These are phyloP conservation scores for Zasmidium cellare DNA, from an alignment of 2,329 filamentous ascomycete species.

Conservation along the genomic window DNA sequence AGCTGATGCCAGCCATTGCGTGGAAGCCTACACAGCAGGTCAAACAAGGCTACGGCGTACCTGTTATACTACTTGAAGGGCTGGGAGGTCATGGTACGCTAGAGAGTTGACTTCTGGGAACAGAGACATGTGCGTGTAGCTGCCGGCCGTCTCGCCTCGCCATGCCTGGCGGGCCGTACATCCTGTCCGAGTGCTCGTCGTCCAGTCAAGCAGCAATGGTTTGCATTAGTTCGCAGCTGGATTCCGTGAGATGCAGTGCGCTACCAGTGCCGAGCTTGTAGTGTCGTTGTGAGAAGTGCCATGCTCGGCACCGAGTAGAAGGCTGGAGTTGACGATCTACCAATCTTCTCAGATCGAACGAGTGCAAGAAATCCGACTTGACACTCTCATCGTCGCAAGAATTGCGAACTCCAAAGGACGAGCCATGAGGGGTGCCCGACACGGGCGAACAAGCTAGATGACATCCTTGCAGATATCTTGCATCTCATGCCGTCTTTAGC, in stretches of 20 bases:
- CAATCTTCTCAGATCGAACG: too few species aligned
- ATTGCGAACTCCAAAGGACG: not conserved
- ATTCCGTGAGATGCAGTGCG: not conserved
- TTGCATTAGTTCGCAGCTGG: not conserved
- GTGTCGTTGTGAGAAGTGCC: not conserved
- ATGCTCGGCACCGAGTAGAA: not conserved
- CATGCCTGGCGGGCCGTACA: slow-evolving; percentile 6
- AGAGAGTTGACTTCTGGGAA: not conserved
- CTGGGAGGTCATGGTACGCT: not conserved
- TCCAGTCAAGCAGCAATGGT: not conserved
- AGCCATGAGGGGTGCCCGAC: not conserved
- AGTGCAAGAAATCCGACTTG: not conserved
- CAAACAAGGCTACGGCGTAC: not conserved
- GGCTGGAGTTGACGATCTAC: not conserved
- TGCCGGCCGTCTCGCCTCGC: slow-evolving; percentile 5
- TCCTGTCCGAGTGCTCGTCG: not conserved
- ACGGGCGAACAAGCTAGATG: not conserved
- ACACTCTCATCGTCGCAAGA: not conserved
- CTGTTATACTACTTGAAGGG: not conserved
- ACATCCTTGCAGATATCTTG: not conserved
- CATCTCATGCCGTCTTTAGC: not conserved
- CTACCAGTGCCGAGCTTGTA: not conserved
- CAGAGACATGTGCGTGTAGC: not conserved
- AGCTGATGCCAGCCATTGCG: not conserved
- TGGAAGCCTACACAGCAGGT: not conserved